Evolutionary conservation across 441 rosid genomes (phyloP).

Genomic region (Corymbia citriodora): DNA sequence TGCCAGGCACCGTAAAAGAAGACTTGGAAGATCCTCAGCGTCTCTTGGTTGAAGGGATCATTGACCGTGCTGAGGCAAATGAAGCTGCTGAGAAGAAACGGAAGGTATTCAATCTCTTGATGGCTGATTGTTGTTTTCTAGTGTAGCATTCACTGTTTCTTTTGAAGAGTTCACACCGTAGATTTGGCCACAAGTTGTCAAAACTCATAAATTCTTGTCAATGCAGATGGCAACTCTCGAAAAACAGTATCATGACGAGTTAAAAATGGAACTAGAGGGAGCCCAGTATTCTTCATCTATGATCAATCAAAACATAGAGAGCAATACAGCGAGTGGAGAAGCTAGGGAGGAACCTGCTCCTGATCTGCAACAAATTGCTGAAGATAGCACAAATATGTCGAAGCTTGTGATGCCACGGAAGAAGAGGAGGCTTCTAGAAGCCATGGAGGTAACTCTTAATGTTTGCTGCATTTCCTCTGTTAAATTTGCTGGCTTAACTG

Average conservation of each 20-base stretch:
- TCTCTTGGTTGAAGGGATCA: slow-evolving; percentile 64
- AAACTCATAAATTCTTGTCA: background rate
- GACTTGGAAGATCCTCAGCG: slow-evolving; percentile 73
- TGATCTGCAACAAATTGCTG: slow-evolving; percentile 31
- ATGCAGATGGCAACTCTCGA: slow-evolving; percentile 64
- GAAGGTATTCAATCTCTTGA: slow-evolving; percentile 30
- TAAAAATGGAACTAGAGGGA: slow-evolving; percentile 58
- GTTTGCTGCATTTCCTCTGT: background rate
- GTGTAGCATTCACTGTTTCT: background rate
- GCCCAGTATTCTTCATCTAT: slow-evolving; percentile 8
- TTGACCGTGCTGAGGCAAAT: slow-evolving; percentile 67
- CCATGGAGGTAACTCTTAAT: slow-evolving; percentile 50
- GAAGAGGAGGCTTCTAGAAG: slow-evolving; percentile 52
- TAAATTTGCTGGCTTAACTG: background rate
- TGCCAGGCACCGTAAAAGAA: slow-evolving; percentile 69
- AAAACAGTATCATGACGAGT: slow-evolving; percentile 79
- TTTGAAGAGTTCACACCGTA: background rate
- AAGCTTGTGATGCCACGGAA: slow-evolving; percentile 50
- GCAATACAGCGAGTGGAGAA: slow-evolving; percentile 11
- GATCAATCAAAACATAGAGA: slow-evolving; percentile 16
- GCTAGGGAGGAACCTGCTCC: slow-evolving; percentile 27
- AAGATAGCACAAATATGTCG: slow-evolving; percentile 35
- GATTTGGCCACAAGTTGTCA: background rate
- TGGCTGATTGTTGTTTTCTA: slow-evolving; percentile 1
- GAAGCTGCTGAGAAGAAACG: slow-evolving; percentile 64